A percentile compares a stretch with the other conserved stretches of the same genome.
Evolutionary conservation across 306 rosid species (phyloP).

Genomic region (Rubus idaeus): DNA sequence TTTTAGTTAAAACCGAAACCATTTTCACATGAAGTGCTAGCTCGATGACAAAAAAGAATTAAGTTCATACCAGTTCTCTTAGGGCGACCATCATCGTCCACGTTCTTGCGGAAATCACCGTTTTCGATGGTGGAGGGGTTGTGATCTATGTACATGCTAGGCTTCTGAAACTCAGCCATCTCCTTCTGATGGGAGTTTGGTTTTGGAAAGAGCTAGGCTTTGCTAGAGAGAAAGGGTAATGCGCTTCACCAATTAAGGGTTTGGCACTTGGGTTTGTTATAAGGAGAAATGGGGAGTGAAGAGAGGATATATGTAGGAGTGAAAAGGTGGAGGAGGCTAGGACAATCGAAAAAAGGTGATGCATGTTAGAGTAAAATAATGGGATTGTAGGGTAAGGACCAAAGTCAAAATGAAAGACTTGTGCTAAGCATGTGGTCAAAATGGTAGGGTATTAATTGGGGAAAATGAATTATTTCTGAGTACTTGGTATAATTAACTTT

Average conservation of each 20-base stretch:
- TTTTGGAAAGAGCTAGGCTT: not conserved
- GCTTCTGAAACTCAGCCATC: constrained; percentile 51
- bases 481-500: not conserved
- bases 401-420: constrained; percentile 38
- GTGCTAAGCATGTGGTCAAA: not conserved
- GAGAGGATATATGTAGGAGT: constrained; percentile 24
- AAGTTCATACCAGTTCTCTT: constrained; percentile 64
- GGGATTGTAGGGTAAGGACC: constrained; percentile 30
- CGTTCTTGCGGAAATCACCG: constrained; percentile 44
- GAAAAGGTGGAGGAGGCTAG: constrained; percentile 1
- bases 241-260: not conserved
- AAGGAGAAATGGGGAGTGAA: not conserved
- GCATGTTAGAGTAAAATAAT: constrained; percentile 11
- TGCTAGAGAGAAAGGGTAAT: constrained; percentile 2
- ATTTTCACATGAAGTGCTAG: not conserved
- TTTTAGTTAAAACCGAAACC: not conserved
- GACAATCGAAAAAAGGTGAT: constrained; percentile 15
- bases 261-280: not conserved
- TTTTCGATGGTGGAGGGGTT: constrained; percentile 42
- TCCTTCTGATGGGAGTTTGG: constrained; percentile 3
- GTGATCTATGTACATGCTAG: constrained; percentile 60
- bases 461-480: not conserved
- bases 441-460: not conserved
- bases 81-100: constrained; percentile 81
- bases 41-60: not conserved